phyloP scores from a whole-genome alignment of 352 stramenopile species.

The Phytophthora brassicae region DNA sequence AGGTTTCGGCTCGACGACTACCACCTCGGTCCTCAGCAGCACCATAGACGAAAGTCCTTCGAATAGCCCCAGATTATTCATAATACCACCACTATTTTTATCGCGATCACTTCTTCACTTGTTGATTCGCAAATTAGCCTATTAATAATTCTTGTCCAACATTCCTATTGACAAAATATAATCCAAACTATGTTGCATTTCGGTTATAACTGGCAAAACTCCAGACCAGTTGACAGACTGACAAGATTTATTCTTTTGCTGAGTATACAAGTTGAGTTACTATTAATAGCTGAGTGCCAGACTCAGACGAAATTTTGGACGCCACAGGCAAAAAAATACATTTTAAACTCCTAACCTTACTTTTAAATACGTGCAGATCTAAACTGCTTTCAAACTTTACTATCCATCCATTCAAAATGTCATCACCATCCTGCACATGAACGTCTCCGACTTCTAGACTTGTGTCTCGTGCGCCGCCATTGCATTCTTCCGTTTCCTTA shows the following conservation, averaged over 20 bases:
- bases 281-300: too few species aligned
- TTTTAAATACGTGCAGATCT: conserved; percentile 34
- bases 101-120: not conserved
- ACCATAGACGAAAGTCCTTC: conserved; percentile 9
- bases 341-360: conserved; percentile 26
- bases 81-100: conserved; percentile 30
- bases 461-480: conserved; percentile 27
- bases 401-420: not conserved
- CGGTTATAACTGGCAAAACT: too few species aligned
- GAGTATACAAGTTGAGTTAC: conserved; percentile 17
- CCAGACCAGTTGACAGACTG: too few species aligned
- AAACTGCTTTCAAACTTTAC: conserved; percentile 16
- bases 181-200: too few species aligned
- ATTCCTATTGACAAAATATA: too few species aligned
- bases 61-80: not conserved
- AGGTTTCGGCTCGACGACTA: conserved; percentile 8
- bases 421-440: too few species aligned
- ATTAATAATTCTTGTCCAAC: too few species aligned
- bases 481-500: conserved; percentile 62
- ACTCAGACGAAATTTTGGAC: too few species aligned
- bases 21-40: not conserved
- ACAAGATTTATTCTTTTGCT: too few species aligned
- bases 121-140: not conserved
- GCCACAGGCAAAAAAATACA: conserved; percentile 15
- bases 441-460: too few species aligned